Conservation (phyloP, 106 monocot species). For the Cymbidium sinense region DNA sequence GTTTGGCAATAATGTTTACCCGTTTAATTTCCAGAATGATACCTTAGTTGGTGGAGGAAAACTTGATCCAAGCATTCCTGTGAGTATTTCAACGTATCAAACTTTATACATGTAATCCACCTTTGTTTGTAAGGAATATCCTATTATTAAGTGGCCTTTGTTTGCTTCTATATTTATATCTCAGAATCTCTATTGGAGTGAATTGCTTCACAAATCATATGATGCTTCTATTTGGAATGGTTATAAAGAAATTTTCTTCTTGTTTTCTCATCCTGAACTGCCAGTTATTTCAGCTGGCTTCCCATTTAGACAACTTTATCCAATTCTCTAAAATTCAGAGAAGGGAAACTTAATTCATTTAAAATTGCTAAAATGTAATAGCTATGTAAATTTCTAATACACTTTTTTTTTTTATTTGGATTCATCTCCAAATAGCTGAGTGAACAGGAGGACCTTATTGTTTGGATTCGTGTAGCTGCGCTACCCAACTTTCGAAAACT, state of each 20-base stretch:
- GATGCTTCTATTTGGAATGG: neutral
- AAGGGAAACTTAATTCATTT: neutral
- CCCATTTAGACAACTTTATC: neutral
- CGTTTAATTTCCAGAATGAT: slow-evolving; percentile 90
- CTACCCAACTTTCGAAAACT: slow-evolving; percentile 87
- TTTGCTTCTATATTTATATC: neutral
- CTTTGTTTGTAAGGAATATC: neutral
- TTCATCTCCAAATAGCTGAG: slow-evolving; percentile 42
- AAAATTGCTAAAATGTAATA: neutral
- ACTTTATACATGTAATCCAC: neutral
- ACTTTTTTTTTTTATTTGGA: slow-evolving; percentile 14
- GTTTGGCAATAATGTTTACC: slow-evolving; percentile 80
- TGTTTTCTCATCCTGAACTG: neutral
- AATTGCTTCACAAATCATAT: neutral
- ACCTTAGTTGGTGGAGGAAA: slow-evolving; percentile 65
- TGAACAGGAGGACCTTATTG: slow-evolving; percentile 86
- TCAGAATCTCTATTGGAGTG: neutral
- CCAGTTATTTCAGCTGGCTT: neutral
- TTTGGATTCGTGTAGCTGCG: slow-evolving; percentile 87
- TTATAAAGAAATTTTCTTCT: neutral
- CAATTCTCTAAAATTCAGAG: neutral
- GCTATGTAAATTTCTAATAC: slow-evolving; percentile 10
- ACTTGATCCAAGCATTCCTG: slow-evolving; percentile 62
- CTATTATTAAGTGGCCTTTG: neutral
- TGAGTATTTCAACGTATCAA: slow-evolving; percentile 30